Percentiles rank a stretch among this genome's conserved stretches.
phyloP scores from a whole-genome alignment of 768 basidiomycete genomes.

The Tylopilus rubrobrunneus region DNA sequence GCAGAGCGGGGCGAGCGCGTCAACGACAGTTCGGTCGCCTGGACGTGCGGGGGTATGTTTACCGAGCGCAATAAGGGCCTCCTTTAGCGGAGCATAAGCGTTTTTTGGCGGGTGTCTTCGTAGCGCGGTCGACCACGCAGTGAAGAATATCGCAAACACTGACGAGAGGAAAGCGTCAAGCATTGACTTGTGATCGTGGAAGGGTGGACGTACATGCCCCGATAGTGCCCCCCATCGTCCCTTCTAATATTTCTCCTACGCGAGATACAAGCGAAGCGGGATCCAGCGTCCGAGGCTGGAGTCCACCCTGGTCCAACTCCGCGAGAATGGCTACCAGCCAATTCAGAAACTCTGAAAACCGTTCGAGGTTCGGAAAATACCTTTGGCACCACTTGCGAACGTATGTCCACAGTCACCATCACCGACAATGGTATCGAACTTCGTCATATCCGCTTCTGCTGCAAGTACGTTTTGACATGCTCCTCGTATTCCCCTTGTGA shows the following conservation, averaged over 20 bases:
- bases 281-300: not conserved
- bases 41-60: constrained; percentile 48
- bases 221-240: constrained; percentile 40
- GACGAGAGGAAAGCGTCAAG: constrained; percentile 18
- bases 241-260: not conserved
- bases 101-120: not conserved
- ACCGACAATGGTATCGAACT: not conserved
- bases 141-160: constrained; percentile 35
- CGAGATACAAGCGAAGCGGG: not conserved
- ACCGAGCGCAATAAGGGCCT: constrained; percentile 30
- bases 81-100: constrained; percentile 14
- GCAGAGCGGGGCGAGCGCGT: constrained; percentile 49
- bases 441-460: not conserved
- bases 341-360: not conserved
- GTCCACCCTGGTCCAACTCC: not conserved
- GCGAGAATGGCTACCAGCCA: not conserved
- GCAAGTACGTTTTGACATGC: not conserved
- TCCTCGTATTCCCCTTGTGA: not conserved
- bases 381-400: not conserved
- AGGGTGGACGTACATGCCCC: constrained; percentile 42
- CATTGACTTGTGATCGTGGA: constrained; percentile 3
- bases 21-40: constrained; percentile 56
- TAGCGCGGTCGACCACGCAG: constrained; percentile 30
- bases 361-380: not conserved
- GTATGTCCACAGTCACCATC: not conserved